These are phyloP conservation scores for Oryza glaberrima DNA, from an alignment of 176 grass and related monocot genomes.

Conservation along the genomic window DNA sequence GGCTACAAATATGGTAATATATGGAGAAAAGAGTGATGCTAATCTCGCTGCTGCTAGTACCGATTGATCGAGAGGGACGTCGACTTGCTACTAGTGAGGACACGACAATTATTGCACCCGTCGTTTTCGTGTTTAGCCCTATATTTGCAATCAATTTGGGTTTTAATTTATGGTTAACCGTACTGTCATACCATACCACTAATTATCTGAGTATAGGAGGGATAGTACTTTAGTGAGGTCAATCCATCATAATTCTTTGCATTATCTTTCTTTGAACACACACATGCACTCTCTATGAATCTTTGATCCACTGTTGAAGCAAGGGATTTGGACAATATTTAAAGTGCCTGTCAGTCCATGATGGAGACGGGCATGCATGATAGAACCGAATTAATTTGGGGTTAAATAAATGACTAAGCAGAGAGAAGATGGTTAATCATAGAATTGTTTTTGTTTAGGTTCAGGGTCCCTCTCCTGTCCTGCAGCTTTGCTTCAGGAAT, in stretches of 20 bases:
- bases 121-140: constrained; percentile 7
- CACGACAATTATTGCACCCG: constrained; percentile 29
- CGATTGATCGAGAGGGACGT: not conserved
- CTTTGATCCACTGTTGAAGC: constrained; percentile 31
- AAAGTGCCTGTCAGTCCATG: constrained; percentile 18
- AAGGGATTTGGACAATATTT: constrained; percentile 19
- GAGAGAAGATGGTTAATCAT: not conserved
- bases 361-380: constrained; percentile 18
- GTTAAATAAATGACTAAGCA: not conserved
- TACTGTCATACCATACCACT: constrained; percentile 9
- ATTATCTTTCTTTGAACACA: constrained; percentile 3
- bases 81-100: constrained; percentile 5
- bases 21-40: not conserved
- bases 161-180: not conserved
- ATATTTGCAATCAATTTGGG: not conserved
- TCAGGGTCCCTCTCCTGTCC: not conserved
- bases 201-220: not conserved
- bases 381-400: not conserved
- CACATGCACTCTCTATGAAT: not conserved
- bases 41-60: not conserved
- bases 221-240: not conserved
- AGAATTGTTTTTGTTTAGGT: constrained; percentile 12
- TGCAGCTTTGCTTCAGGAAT: constrained; percentile 21
- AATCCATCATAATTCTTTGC: not conserved
- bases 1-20: not conserved